These are phyloP conservation scores for Acacia concinna DNA, from an alignment of 331 rosid species.

Conservation along the genomic window DNA sequence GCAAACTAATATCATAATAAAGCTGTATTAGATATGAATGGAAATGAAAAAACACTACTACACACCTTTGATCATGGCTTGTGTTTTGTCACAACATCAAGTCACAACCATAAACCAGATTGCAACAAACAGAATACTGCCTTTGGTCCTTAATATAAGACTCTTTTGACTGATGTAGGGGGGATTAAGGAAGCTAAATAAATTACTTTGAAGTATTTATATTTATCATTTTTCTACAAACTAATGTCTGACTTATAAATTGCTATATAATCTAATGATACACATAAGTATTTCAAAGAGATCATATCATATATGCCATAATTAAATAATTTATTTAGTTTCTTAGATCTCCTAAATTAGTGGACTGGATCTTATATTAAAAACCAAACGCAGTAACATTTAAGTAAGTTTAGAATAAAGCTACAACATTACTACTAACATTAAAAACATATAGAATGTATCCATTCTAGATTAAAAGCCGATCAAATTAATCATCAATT, in stretches of 20 bases:
- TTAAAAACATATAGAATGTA: background rate
- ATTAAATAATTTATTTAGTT: too few species aligned
- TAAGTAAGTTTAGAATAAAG: background rate
- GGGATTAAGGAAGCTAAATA: too few species aligned
- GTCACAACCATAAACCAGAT: background rate
- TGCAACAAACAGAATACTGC: background rate
- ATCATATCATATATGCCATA: too few species aligned
- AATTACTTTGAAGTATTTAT: too few species aligned
- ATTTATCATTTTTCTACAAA: too few species aligned
- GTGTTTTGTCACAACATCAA: background rate
- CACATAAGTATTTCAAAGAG: too few species aligned
- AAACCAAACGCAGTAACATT: background rate
- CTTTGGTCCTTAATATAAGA: too few species aligned
- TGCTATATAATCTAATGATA: too few species aligned
- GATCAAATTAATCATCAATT: background rate
- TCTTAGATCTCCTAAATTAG: too few species aligned
- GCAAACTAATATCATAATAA: constrained; percentile 69
- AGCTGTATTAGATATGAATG: constrained; percentile 13
- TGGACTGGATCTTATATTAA: too few species aligned
- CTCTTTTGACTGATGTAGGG: too few species aligned
- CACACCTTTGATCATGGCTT: constrained; percentile 6
- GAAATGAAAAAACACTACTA: constrained; percentile 13
- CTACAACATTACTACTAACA: background rate
- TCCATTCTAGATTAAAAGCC: background rate
- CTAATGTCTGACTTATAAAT: too few species aligned